These are phyloP conservation scores for Fonsecaea pedrosoi DNA, from an alignment of 2,329 filamentous ascomycete genomes.

Conservation along the genomic window DNA sequence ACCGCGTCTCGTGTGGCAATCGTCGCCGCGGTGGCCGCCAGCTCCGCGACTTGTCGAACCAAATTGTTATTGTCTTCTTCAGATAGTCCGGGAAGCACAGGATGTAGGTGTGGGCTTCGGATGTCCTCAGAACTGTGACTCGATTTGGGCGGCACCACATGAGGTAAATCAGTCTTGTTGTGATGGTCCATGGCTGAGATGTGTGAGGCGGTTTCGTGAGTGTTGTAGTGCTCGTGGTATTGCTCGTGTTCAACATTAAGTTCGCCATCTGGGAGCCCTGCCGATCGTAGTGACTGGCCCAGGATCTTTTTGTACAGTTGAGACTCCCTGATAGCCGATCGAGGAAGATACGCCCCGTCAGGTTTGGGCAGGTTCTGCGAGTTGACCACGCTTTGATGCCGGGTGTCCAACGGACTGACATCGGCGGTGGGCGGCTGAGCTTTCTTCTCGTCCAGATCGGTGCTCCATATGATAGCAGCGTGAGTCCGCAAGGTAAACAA, in stretches of 20 bases:
- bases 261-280: constrained; percentile 69
- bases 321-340: constrained; percentile 79
- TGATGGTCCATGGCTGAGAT: constrained; percentile 54
- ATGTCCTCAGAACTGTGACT: constrained; percentile 52
- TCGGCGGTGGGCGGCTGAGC: constrained; percentile 54
- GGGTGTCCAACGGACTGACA: constrained; percentile 45
- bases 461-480: constrained; percentile 95
- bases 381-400: constrained; percentile 45
- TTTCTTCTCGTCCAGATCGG: constrained; percentile 78
- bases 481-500: constrained; percentile 96
- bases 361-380: constrained; percentile 41
- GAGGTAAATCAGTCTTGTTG: constrained; percentile 52
- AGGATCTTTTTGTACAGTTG: constrained; percentile 92
- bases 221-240: constrained; percentile 36
- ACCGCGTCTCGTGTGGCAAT: constrained; percentile 81
- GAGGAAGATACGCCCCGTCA: constrained; percentile 55
- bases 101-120: constrained; percentile 46
- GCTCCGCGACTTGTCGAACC: constrained; percentile 86
- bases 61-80: constrained; percentile 82
- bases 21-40: constrained; percentile 88
- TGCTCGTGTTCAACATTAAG: constrained; percentile 42
- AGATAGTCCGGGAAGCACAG: constrained; percentile 70
- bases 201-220: constrained; percentile 38
- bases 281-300: constrained; percentile 85
- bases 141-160: constrained; percentile 76